Percentiles rank a stretch among this genome's conserved stretches.
phyloP scores from a whole-genome alignment of 1,284 basidiomycete species.

The Naganishia cerealis region DNA sequence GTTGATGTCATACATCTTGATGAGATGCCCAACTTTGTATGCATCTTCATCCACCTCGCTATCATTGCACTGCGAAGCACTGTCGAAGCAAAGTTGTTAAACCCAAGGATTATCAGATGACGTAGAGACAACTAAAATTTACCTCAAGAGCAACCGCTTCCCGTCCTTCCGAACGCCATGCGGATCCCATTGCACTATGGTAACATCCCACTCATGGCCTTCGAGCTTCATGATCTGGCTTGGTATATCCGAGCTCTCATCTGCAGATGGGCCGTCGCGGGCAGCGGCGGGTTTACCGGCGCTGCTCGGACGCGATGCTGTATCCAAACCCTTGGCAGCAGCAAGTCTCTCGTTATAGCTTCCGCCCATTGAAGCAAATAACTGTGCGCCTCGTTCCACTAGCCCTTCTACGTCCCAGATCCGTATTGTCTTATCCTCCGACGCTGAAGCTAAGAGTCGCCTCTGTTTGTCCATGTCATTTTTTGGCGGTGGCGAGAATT shows the following conservation, averaged over 20 bases:
- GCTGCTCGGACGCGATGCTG: slow-evolving; percentile 7
- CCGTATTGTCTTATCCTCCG: slow-evolving; percentile 76
- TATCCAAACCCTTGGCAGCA: slow-evolving; percentile 15
- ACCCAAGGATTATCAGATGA: too few species aligned
- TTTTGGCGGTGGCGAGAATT: slow-evolving; percentile 32
- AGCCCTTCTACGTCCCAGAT: slow-evolving; percentile 70
- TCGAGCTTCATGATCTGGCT: slow-evolving; percentile 29
- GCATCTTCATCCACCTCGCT: slow-evolving; percentile 24
- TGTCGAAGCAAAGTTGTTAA: neutral
- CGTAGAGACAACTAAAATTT: neutral
- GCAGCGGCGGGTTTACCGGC: slow-evolving; percentile 8
- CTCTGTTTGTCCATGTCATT: slow-evolving; percentile 20
- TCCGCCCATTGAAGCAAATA: slow-evolving; percentile 27
- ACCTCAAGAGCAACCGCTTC: slow-evolving; percentile 32
- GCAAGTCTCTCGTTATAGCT: slow-evolving; percentile 25
- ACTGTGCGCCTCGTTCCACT: slow-evolving; percentile 26
- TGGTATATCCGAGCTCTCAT: slow-evolving; percentile 15
- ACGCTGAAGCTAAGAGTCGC: slow-evolving; percentile 57
- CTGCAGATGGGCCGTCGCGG: neutral
- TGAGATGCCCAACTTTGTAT: slow-evolving; percentile 29
- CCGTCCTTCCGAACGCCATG: slow-evolving; percentile 27
- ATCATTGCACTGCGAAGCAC: slow-evolving; percentile 26
- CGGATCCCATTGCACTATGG: slow-evolving; percentile 33
- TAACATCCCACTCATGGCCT: slow-evolving; percentile 33
- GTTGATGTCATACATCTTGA: slow-evolving; percentile 35